Base-by-base conservation (phyloP, 2,329 filamentous ascomycete species). In the Aspergillus intermedius region DNA sequence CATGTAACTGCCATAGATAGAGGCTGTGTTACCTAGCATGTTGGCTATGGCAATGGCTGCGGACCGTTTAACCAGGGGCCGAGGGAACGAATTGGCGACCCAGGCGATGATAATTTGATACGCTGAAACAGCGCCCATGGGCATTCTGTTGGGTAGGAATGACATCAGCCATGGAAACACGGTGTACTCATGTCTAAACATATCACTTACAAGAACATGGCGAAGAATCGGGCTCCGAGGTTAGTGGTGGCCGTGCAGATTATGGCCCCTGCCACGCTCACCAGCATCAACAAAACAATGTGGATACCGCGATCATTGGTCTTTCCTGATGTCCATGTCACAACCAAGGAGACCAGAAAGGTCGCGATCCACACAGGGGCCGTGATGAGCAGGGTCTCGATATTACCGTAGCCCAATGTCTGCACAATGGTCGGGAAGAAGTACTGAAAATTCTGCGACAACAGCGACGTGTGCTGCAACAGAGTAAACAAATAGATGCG, bases 371-470 rank as follows among this genome's bases (percentile, higher is more conserved):
- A 84, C 0, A 79, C 77, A 0, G 75, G 74, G 0, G 73, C 73
- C 2, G 69, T 70, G 19, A 77, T 68, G 1, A 77, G 59, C 10
- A 77, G 54, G 0, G 75, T 74, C 30, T 75, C 61, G 22, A 74
- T 71, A 37, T 71, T 64, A 50, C 52, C 70, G 60, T 80, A 85
- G 0, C 80, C 79, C 0, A 86, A 72, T 0, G 79, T 83, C 40
- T 79, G 73, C 1, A 84, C 78, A 37, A 86, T 82, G 0, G 75
- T 79, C 0, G 82, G 82, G 64, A 85, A 84, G 67, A 84, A 84
- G 59, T 83, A 83, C 42, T 82, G 79, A 57, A 84, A 83, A 1
- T 76, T 78, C 57, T 81, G 77, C 0, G 72, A 68, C 43, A 74
- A 64, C 46, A 76, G 74, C 2, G 71, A 71, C 55, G 72, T 65